Percentiles rank a stretch among this genome's conserved stretches.
Conservation (phyloP, 2,329 filamentous ascomycete species). For the Lecanicillium sp. region DNA sequence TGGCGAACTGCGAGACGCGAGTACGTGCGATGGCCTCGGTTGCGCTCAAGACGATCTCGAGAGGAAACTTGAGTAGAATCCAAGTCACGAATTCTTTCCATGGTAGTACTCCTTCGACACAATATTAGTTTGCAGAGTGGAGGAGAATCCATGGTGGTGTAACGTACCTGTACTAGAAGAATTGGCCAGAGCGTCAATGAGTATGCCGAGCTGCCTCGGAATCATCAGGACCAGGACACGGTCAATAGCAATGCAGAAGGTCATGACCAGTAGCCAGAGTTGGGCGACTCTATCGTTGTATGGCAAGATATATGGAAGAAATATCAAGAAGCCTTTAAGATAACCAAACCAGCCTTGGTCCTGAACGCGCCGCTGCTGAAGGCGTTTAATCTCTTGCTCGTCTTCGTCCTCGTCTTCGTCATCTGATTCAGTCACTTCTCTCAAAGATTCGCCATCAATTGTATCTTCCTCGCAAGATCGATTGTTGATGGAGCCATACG, state of each 20-base stretch:
- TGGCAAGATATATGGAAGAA: constrained; percentile 18
- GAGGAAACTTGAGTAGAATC: constrained; percentile 11
- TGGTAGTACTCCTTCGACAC: constrained; percentile 1
- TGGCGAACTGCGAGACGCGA: constrained; percentile 21
- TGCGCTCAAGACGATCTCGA: constrained; percentile 1
- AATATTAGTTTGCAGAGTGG: not conserved
- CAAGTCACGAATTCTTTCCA: constrained; percentile 9
- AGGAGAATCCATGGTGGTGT: too few relatives aligned
- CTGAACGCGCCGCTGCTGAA: constrained; percentile 15
- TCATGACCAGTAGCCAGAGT: constrained; percentile 14
- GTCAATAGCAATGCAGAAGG: constrained; percentile 12
- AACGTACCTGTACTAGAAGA: constrained; percentile 7
- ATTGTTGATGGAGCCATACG: constrained; percentile 1
- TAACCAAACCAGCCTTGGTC: constrained; percentile 18
- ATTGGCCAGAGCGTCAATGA: constrained; percentile 14
- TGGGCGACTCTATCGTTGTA: constrained; percentile 17
- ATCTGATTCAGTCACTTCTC: not conserved
- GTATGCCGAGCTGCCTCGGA: constrained; percentile 16
- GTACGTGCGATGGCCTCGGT: constrained; percentile 12
- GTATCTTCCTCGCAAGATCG: not conserved
- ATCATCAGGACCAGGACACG: constrained; percentile 17
- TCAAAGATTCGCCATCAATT: constrained; percentile 1
- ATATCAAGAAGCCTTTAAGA: constrained; percentile 15
- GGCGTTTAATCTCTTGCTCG: constrained; percentile 15
- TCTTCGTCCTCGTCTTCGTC: constrained; percentile 14